These are phyloP conservation scores for Curvularia eragrostidis DNA, from an alignment of 2,329 filamentous ascomycete species.

Conservation along the genomic window DNA sequence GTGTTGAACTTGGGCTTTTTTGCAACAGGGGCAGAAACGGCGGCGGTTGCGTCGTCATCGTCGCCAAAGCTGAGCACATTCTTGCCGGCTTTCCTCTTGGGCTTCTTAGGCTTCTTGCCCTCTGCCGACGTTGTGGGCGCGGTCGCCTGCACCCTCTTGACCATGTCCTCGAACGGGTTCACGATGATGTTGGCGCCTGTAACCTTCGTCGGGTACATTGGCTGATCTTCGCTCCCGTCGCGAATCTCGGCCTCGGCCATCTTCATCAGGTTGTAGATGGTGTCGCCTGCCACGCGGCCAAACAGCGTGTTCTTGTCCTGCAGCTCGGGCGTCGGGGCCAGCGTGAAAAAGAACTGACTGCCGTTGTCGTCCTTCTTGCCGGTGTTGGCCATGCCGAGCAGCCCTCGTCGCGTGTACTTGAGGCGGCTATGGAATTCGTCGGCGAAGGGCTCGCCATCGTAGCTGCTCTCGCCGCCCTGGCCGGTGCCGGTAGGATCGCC, in stretches of 20 bases:
- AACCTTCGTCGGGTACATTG: constrained; percentile 84
- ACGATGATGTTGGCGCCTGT: constrained; percentile 75
- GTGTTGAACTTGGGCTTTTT: constrained; percentile 84
- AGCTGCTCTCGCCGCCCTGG: constrained; percentile 89
- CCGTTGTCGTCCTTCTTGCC: constrained; percentile 80
- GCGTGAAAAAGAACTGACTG: constrained; percentile 96
- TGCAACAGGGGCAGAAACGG: constrained; percentile 63
- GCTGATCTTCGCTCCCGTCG: constrained; percentile 77
- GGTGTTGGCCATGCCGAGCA: constrained; percentile 96
- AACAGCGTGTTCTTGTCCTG: constrained; percentile 93
- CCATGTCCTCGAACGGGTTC: constrained; percentile 84
- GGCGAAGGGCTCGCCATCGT: constrained; percentile 79
- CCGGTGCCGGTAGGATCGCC: constrained; percentile 94
- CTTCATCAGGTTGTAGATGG: constrained; percentile 93
- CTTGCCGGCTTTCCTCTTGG: constrained; percentile 76
- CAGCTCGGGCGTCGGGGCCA: constrained; percentile 82
- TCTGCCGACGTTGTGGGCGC: constrained; percentile 57
- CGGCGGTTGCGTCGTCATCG: constrained; percentile 63
- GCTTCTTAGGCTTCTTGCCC: constrained; percentile 56
- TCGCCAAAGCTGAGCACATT: constrained; percentile 80
- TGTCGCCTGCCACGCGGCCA: constrained; percentile 88
- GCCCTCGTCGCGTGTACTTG: constrained; percentile 88
- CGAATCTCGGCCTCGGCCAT: constrained; percentile 88
- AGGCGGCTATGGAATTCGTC: constrained; percentile 93
- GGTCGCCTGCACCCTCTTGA: constrained; percentile 68